Evolutionary conservation across 306 rosid species (phyloP).

Genomic region (Sechiopsis laciniata): DNA sequence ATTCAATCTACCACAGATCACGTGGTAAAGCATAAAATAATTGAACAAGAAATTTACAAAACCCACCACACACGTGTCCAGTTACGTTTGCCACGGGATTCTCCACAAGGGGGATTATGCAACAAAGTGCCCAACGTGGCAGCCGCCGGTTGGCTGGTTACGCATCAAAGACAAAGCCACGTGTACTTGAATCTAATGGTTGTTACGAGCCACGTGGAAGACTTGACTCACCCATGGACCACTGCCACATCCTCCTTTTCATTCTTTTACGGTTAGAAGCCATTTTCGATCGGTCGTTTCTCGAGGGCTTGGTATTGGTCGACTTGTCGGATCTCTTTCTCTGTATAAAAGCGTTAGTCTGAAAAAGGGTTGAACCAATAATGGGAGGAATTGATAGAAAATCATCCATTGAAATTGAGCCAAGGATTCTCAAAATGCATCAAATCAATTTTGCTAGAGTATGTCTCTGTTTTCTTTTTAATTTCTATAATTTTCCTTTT

Average conservation of each 20-base stretch:
- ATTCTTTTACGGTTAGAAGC: not conserved
- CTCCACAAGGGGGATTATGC: not conserved
- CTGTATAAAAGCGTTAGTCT: too few species aligned
- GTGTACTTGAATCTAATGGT: not conserved
- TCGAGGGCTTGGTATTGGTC: not conserved
- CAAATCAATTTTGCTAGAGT: conserved; percentile 67
- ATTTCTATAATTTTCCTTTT: too few species aligned
- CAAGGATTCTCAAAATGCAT: conserved; percentile 46
- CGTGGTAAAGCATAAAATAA: not conserved
- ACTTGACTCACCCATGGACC: not conserved
- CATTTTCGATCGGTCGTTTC: not conserved
- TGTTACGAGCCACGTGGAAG: not conserved
- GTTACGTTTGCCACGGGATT: too few species aligned
- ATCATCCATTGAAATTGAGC: conserved; percentile 75
- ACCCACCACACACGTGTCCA: conserved; percentile 8
- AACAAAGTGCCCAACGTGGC: not conserved
- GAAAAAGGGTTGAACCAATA: too few species aligned
- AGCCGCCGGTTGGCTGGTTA: not conserved
- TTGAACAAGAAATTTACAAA: not conserved
- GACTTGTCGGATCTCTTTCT: too few species aligned
- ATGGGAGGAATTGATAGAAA: conserved; percentile 38
- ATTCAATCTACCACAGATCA: not conserved
- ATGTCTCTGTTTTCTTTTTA: not conserved
- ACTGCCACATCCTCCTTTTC: not conserved
- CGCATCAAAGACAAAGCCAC: not conserved